Evolutionary conservation across 106 monocot genomes (phyloP).

Genomic region (Acorus calamus): DNA sequence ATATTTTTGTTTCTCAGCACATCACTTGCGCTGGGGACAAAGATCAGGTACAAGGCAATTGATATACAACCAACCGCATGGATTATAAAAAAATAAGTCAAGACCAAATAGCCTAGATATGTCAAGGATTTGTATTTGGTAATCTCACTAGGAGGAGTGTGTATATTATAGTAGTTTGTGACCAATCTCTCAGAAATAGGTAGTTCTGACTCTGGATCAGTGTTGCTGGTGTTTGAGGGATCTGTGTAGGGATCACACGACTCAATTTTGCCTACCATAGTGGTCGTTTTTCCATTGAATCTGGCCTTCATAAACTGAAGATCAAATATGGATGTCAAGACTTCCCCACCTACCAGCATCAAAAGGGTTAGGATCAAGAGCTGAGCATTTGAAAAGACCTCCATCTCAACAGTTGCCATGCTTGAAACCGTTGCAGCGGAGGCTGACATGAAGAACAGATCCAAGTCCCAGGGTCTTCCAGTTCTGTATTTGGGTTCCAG

Average conservation of each 20-base stretch:
- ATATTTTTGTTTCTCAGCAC: constrained; percentile 27
- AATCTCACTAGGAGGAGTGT: neutral
- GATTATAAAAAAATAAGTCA: constrained; percentile 24
- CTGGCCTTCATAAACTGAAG: constrained; percentile 20
- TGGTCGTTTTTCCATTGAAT: neutral
- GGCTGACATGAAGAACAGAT: constrained; percentile 8
- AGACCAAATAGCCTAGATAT: constrained; percentile 14
- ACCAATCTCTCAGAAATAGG: too few species aligned
- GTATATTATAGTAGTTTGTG: too few species aligned
- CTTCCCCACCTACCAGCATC: constrained; percentile 14
- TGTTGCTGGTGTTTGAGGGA: too few species aligned
- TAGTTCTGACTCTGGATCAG: too few species aligned
- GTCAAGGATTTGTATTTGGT: constrained; percentile 4
- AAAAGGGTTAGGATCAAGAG: constrained; percentile 7
- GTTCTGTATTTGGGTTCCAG: neutral
- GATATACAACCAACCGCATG: constrained; percentile 21
- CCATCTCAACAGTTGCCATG: constrained; percentile 14
- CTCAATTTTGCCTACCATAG: neutral
- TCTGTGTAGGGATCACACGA: too few species aligned
- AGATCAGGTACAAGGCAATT: constrained; percentile 22
- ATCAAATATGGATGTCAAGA: constrained; percentile 45
- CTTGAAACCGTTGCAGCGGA: constrained; percentile 9
- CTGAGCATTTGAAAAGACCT: constrained; percentile 1
- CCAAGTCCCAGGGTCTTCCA: neutral
- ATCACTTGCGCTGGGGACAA: constrained; percentile 9